Conservation (phyloP, 352 stramenopile genomes). For the Globisporangium irregulare region DNA sequence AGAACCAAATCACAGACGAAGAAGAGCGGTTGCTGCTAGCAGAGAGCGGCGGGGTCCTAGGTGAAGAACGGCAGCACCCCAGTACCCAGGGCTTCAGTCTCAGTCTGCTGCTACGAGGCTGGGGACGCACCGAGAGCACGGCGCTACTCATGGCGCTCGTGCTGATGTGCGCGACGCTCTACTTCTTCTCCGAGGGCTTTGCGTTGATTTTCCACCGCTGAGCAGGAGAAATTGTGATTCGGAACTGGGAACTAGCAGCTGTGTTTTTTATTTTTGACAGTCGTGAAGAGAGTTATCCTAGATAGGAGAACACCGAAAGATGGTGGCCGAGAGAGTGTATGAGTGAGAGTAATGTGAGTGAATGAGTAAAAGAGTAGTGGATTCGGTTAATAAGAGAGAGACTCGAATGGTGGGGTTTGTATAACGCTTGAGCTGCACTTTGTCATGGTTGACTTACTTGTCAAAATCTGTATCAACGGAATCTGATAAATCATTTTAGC, state of each 20-base stretch:
- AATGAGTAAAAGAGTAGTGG: no score
- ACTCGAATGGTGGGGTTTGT: neutral
- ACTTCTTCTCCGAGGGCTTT: conserved; percentile 14
- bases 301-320: no score
- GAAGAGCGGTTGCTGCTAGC: conserved; percentile 9
- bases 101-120: neutral
- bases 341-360: no score
- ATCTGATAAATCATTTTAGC: neutral
- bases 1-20: conserved; percentile 5
- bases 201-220: neutral
- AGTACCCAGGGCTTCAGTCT: neutral
- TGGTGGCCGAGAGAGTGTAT: no score
- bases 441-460: neutral
- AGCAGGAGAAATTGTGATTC: neutral
- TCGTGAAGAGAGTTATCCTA: no score
- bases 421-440: no score
- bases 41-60: conserved; percentile 4
- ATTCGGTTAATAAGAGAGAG: no score
- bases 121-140: conserved; percentile 1
- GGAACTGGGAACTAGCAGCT: neutral
- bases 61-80: conserved; percentile 2
- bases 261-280: neutral
- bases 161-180: conserved; percentile 20
- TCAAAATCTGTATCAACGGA: neutral
- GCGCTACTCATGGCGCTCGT: conserved; percentile 12